Evolutionary conservation across 2,329 filamentous ascomycete species (phyloP), one percentile per base, ranked within the genome.

Genomic region (Berkeleyomyces rouxiae): DNA sequence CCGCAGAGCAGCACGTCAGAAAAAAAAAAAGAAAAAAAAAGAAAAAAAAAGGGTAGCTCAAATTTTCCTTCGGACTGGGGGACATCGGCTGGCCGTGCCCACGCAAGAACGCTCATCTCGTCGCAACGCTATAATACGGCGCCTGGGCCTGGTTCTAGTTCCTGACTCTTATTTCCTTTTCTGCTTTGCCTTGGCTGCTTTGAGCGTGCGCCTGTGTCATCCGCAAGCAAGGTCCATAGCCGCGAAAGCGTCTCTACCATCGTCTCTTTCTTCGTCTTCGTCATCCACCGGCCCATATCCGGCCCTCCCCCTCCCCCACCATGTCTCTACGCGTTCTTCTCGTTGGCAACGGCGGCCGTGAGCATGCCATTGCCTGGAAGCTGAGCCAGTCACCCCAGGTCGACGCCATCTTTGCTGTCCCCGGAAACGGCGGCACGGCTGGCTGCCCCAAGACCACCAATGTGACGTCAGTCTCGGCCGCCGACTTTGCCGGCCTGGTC

Each of bases 311-410:
- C 10, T 36, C 43, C 11, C 10, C 11, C 40, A 53, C 23, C 44
- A 65, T 65, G 64, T 65, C 64, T 53, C 61, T 67, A 40, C 82
- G 84, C 68, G 80, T 96, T 68, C 84, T 97, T 66, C 84, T 97
- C 66, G 84, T 97, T 67, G 92, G 93, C 70, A 95, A 92, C 71
- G 93, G 93, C 68, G 93, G 92, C 69, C 85, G 93, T 69, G 93
- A 99, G 76, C 90, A 97, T 75, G 89, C 91, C 57, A 81, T 96
- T 66, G 90, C 91, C 49, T 97, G 91, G 91, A 96, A 95, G 76
- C 79, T 97, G 66, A 83, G 85, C 70, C 87, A 95, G 73, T 96
- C 90, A 13, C 78, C 85, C 49, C 79, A 80, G 55, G 88, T 96
- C 65, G 83, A 89, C 69, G 80, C 84, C 68, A 92, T 97, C 71